Evolutionary conservation across 108 stramenopile genomes (phyloP), one percentile per base, ranked within the genome.

Genomic region (Pseudonitzschia pungens): DNA sequence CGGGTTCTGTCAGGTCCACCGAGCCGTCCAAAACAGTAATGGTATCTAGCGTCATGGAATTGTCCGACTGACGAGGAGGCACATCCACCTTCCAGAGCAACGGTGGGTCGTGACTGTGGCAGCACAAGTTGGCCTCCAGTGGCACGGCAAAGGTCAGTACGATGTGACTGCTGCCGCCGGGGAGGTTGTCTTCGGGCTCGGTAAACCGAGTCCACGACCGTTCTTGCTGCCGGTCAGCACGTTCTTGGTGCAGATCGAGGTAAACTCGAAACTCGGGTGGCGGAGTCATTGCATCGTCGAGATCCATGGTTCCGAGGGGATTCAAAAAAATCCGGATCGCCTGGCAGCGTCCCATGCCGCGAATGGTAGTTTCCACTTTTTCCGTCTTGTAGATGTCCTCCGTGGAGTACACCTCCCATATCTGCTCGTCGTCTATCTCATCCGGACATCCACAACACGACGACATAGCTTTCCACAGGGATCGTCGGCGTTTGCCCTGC

Each of bases 21-120:
- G 72, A 58, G 7, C 90, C 91, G 60, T 95, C 91, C 66, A 92
- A 74, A 50, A 95, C 78, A 1, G 86, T 82, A 28, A 89, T 67
- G 14, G 87, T 89, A 83, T 92, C 94, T 45, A 95, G 43, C 22
- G 89, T 80, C 53, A 79, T 55, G 26, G 55, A 68, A 27, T 64
- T 44, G 5, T 33, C 41, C n/a, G 50, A 52, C 22, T 22, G 33
- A 21, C 56, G 84, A 55, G 77, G 75, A 18, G 90, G 90, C 44
- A 92, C 69, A 12, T 91, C 84, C 0, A 95, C 94, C 62, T 91
- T 91, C 94, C 91, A 95, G 22, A 92, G 62, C 28, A 95, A 69
- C 15, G 94, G 94, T 27, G 87, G 87, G 64, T 73, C 79, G 53
- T 67, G 33, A 57, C 41, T 42, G 36, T 63, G 44, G 20, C 60